A percentile compares a stretch with the other conserved stretches of the same genome.
Conservation (phyloP, 139 green algal genomes). For the Closterium sp. region DNA sequence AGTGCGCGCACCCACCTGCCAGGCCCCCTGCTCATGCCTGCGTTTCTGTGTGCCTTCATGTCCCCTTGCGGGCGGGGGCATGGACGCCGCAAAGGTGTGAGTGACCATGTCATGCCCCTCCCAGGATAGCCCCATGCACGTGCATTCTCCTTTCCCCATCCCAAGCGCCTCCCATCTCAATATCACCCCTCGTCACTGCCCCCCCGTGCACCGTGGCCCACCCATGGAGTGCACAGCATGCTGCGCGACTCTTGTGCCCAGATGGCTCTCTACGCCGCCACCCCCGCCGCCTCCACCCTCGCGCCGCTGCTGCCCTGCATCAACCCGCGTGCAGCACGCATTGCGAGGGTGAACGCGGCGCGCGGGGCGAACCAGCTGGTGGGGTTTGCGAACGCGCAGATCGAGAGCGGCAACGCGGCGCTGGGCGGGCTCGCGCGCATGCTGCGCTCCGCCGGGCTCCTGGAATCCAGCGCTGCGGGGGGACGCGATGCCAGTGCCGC, state of each 20-base stretch:
- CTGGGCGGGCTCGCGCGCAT: neutral
- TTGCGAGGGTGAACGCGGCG: neutral
- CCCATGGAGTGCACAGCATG: neutral
- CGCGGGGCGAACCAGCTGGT: neutral
- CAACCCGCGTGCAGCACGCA: neutral
- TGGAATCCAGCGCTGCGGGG: neutral
- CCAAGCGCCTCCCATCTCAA: too few species aligned
- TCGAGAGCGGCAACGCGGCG: neutral
- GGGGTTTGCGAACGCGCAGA: neutral
- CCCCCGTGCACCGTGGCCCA: too few species aligned
- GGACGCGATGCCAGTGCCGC: neutral
- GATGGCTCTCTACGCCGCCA: neutral
- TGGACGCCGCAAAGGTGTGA: too few species aligned
- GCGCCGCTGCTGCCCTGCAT: neutral
- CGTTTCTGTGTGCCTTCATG: too few species aligned
- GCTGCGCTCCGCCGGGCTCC: neutral
- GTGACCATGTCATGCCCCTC: too few species aligned
- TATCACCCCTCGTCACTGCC: neutral
- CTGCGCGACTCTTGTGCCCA: neutral
- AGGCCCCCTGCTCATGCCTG: too few species aligned
- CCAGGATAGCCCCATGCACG: too few species aligned
- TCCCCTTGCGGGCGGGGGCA: too few species aligned
- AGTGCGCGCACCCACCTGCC: neutral
- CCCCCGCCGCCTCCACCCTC: neutral
- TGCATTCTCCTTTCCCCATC: too few species aligned